Evolutionary conservation across 2,329 filamentous ascomycete genomes (phyloP), one percentile per base, ranked within the genome.

Genomic region (Aspergillus fumigatus): DNA sequence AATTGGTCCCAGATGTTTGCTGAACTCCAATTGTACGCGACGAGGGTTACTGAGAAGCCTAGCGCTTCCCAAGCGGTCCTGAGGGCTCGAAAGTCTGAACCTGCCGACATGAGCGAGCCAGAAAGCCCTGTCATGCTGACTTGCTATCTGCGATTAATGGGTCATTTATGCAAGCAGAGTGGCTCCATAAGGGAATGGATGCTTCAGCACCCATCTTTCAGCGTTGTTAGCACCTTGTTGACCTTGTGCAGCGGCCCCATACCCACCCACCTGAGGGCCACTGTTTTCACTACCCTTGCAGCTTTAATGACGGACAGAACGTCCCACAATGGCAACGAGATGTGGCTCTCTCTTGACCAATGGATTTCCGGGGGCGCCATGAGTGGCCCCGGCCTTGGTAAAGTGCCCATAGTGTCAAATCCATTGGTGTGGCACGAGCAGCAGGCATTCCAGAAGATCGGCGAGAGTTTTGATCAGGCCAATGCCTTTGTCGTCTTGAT

Each of bases 121-220:
- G 95, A 99, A 72, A 95, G 90, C 43, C 87, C 88, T n/a, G 89
- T 96, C 75, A 97, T 99, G 90, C 81, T 99, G 27, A 92, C 97
- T 69, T 93, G 91, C 65, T 97, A 97, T 70, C 80, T 99, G 52
- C 86, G 93, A 29, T 82, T 99, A 4, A 89, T 96, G 65, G 85
- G 90, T 3, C 91, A 95, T 71, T 79, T 99, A 9, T 87, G 88
- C 59, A 81, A 83, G 23, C 86, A 93, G 68, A 96, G 90, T 67
- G 79, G 83, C 57, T 78, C 80, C 21, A 88, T 91, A 1, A 84
- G 93, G 51, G 76, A 83, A 35, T 96, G 88, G 79, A 80, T 97
- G 57, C 77, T 95, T 23, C 82, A 85, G 45, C 78, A 84, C 56
- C 82, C 86, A 23, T 82, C 80, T 5, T 87, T 90, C 64, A 86